These are phyloP conservation scores for Fraxinus sp. DNA, from an alignment of 305 asterid genomes.

Conservation along the genomic window DNA sequence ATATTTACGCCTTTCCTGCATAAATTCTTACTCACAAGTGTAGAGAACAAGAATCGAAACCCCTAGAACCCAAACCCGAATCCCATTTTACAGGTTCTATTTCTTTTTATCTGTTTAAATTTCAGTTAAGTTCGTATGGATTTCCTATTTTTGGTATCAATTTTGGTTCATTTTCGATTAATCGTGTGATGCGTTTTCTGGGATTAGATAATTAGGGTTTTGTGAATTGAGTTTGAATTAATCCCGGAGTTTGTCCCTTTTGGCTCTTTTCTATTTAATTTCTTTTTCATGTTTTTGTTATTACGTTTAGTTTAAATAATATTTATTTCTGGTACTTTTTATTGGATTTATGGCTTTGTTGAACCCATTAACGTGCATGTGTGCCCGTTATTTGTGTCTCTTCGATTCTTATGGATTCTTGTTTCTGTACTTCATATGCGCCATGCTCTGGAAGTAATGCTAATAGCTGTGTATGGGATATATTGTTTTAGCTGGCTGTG, in stretches of 20 bases:
- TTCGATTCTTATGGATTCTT: conserved; percentile 17
- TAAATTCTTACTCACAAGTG: conserved; percentile 6
- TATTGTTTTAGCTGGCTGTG: not conserved
- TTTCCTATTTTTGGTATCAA: not conserved
- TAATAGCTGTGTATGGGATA: not conserved
- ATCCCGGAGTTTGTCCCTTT: not conserved
- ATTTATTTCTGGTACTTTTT: not conserved
- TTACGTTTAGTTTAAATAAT: not conserved
- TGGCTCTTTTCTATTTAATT: not conserved
- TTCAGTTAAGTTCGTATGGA: conserved; percentile 16
- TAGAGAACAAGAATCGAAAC: conserved; percentile 33
- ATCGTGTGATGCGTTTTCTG: conserved; percentile 22
- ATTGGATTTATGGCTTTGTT: conserved; percentile 23
- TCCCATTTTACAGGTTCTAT: conserved; percentile 31
- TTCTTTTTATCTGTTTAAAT: conserved; percentile 16
- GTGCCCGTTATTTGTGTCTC: conserved; percentile 10
- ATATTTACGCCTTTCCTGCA: not conserved
- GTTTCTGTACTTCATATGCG: not conserved
- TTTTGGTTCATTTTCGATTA: not conserved
- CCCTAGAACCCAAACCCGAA: conserved; percentile 25
- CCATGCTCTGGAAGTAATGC: not conserved
- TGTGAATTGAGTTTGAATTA: not conserved
- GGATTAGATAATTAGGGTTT: not conserved
- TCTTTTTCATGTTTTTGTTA: conserved; percentile 13
- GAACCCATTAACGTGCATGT: conserved; percentile 8